A percentile compares a stretch with the other conserved stretches of the same genome.
Conservation (phyloP, 1,139 yeast species). For the Pichia sp. region DNA sequence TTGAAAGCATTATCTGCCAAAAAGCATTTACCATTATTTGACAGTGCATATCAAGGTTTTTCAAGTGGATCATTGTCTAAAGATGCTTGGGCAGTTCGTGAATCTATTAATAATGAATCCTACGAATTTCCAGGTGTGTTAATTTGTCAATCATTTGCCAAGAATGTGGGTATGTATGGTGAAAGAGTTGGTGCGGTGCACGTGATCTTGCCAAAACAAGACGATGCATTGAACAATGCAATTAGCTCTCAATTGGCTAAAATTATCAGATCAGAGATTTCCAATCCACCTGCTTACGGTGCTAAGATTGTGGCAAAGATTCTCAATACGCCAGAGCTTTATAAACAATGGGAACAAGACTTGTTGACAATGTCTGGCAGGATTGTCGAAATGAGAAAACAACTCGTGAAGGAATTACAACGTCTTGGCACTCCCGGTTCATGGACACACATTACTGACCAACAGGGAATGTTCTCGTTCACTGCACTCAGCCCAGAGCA, state of each 20-base stretch:
- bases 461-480: conserved; percentile 95
- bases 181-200: conserved; percentile 96
- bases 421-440: conserved; percentile 72
- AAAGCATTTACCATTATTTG: conserved; percentile 79
- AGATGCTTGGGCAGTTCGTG: conserved; percentile 84
- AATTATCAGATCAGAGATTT: conserved; percentile 75
- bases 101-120: conserved; percentile 53
- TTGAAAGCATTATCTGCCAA: conserved; percentile 54
- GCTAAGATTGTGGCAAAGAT: conserved; percentile 85
- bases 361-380: conserved; percentile 84
- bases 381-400: conserved; percentile 69
- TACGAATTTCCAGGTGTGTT: conserved; percentile 42
- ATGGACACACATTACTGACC: conserved; percentile 90
- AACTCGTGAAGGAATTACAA: conserved; percentile 56
- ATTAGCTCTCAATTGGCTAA: conserved; percentile 71
- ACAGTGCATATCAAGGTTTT: conserved; percentile 96
- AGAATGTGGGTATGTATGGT: conserved; percentile 96
- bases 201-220: conserved; percentile 47
- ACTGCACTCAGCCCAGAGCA: conserved; percentile 79
- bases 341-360: conserved; percentile 79
- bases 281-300: conserved; percentile 95
- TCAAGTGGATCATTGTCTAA: conserved; percentile 81
- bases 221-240: conserved; percentile 41
- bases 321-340: conserved; percentile 57
- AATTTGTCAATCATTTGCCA: conserved; percentile 95